phyloP scores from a whole-genome alignment of 306 rosid species.

The Lablab purpureus region DNA sequence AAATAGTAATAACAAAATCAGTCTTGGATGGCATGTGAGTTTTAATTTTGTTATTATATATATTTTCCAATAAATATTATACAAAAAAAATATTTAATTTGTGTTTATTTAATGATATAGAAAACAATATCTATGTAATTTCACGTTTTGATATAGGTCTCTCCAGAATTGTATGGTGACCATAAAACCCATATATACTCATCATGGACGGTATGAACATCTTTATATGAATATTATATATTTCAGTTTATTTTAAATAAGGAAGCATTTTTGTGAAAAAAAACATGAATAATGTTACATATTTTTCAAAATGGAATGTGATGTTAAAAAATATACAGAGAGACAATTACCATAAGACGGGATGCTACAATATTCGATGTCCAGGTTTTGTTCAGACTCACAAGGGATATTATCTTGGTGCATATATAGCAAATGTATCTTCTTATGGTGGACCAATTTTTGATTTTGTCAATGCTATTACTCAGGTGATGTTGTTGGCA shows the following conservation, averaged over 20 bases:
- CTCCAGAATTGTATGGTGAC: conserved; percentile 16
- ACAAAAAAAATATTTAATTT: not conserved
- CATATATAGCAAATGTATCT: not conserved
- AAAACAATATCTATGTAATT: not conserved
- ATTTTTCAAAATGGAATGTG: not conserved
- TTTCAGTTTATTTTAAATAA: no score
- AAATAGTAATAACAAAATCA: not conserved
- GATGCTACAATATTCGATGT: no score
- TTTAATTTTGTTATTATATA: not conserved
- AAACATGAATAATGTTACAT: not conserved
- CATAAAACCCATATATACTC: not conserved
- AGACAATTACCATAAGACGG: no score
- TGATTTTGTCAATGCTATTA: not conserved
- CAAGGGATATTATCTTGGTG: not conserved
- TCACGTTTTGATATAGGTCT: conserved; percentile 34
- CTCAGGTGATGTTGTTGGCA: not conserved
- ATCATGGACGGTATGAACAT: conserved; percentile 26
- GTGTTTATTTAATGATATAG: not conserved
- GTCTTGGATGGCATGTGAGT: conserved; percentile 36
- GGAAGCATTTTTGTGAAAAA: no score
- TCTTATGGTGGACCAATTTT: rapidly evolving
- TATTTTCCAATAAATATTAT: no score
- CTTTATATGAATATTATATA: no score
- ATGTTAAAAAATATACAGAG: not conserved
- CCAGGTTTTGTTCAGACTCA: not conserved